A percentile compares a stretch with the other conserved stretches of the same genome.
phyloP scores from a whole-genome alignment of 352 stramenopile genomes.

The Phytophthora pisi region DNA sequence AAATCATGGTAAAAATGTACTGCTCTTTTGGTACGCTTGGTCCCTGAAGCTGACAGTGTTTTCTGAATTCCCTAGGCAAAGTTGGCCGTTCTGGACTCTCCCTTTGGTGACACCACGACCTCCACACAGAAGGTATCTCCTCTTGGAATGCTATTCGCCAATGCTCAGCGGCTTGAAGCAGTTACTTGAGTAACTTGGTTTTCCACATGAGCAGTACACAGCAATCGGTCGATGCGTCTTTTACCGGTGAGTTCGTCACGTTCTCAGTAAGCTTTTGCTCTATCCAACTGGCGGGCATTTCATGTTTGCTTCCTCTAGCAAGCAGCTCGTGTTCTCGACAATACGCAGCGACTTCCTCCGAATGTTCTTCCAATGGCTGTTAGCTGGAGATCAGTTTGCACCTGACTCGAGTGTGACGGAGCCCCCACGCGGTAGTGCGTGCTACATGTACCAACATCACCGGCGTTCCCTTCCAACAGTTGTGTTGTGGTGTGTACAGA shows the following conservation, averaged over 20 bases:
- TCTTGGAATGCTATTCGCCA: background rate
- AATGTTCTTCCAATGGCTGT: slow-evolving; percentile 44
- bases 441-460: background rate
- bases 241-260: slow-evolving; percentile 18
- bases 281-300: background rate
- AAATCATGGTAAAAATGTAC: slow-evolving; percentile 39
- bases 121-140: slow-evolving; percentile 11
- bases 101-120: slow-evolving; percentile 10
- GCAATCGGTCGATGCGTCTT: slow-evolving; percentile 31
- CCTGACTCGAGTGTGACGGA: slow-evolving; percentile 10
- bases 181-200: background rate
- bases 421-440: slow-evolving; percentile 2
- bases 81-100: slow-evolving; percentile 27
- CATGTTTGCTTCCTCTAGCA: slow-evolving; percentile 13
- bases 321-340: slow-evolving; percentile 39
- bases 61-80: slow-evolving; percentile 21
- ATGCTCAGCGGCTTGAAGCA: background rate
- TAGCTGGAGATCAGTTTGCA: slow-evolving; percentile 17
- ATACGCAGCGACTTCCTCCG: slow-evolving; percentile 40
- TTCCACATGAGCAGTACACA: slow-evolving; percentile 16
- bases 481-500: background rate
- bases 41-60: background rate
- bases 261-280: background rate
- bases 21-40: background rate
- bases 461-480: background rate